Conservation (phyloP, 352 stramenopile genomes). For the Blastocystis sp. region DNA sequence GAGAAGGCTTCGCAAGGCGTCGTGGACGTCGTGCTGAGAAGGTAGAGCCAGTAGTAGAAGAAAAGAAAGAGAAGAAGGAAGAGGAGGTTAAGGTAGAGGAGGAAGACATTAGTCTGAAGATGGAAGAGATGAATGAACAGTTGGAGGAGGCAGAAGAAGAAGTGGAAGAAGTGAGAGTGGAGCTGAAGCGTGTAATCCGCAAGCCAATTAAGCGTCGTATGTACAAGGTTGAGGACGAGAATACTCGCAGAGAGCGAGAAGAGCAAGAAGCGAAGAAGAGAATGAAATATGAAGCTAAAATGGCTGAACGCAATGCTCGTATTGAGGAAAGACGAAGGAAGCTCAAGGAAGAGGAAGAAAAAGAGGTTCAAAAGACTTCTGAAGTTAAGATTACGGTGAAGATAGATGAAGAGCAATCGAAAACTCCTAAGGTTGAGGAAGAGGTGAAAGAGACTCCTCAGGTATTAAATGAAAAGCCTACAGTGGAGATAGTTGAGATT, state of each 20-base stretch:
- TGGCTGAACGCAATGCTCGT: not conserved
- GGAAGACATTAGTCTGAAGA: not conserved
- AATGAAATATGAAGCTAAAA: not conserved
- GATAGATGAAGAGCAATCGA: too few relatives aligned
- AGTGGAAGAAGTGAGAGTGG: not conserved
- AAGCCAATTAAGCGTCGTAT: not conserved
- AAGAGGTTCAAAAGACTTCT: not conserved
- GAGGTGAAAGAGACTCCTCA: not conserved
- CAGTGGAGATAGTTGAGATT: not conserved
- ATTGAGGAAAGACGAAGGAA: not conserved
- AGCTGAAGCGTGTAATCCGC: conserved; percentile 30
- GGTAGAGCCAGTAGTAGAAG: not conserved
- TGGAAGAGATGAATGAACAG: not conserved
- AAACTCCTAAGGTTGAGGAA: not conserved
- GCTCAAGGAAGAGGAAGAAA: not conserved
- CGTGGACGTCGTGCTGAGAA: not conserved
- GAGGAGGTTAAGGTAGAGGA: conserved; percentile 11
- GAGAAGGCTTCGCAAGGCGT: not conserved
- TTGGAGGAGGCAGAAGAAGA: conserved; percentile 28
- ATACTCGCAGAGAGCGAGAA: not conserved
- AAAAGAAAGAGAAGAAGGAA: not conserved
- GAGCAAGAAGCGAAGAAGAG: not conserved
- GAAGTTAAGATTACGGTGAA: too few relatives aligned
- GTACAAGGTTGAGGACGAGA: conserved; percentile 18
- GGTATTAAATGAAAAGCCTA: not conserved